Base-by-base conservation (phyloP, 2,329 filamentous ascomycete genomes). In the Macrophomina tecta region DNA sequence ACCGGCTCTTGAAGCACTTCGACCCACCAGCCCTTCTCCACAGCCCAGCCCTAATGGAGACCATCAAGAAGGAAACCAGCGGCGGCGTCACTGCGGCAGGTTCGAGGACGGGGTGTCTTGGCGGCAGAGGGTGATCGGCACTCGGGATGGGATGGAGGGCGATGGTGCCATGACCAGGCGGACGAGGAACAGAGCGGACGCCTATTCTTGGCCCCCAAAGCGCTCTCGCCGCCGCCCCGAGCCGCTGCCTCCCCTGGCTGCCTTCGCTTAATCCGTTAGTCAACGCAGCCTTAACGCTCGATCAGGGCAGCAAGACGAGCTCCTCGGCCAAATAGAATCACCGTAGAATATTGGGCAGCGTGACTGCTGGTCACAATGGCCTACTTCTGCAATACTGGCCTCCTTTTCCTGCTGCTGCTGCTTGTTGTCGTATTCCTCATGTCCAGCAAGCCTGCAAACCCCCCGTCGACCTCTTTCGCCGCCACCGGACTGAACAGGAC, bases 401-500 rank as follows among this genome's bases (percentile, higher is more conserved):
- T 65, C 51, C 40, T 48, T 32, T 40, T 58, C 63, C 5, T 62
- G 36, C n/a, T 38, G 36, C 11, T 38, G 36, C 11, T 38, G 9
- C 32, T 18, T 38, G 11, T 1, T 16, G 30, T 38, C 18, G 42
- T 62, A 62, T 23, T 23, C 23, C 58, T 49, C 14, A 62, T 62
- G 58, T 49, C 58, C 58, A 28, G 42, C 58, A 62, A 51, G 42
- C 38, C 45, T 18, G 23, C 36, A 7, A 18, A 40, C 36, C 38
- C 49, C 38, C 52, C 53, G 23, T 66, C 65, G 32, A 69, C 72
- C 9, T 75, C 74, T 34, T 82, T 82, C 70, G 70, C 73, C n/a
- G 73, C 72, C 52, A 69, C 68, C 23, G 73, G 74, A 6, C 69
- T 84, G 30, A 84, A 83, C 68, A 6, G 42, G 3, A 76, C 82